phyloP scores from a whole-genome alignment of 805 yeast genomes.

The Schizosaccharomyces cryophilus region DNA sequence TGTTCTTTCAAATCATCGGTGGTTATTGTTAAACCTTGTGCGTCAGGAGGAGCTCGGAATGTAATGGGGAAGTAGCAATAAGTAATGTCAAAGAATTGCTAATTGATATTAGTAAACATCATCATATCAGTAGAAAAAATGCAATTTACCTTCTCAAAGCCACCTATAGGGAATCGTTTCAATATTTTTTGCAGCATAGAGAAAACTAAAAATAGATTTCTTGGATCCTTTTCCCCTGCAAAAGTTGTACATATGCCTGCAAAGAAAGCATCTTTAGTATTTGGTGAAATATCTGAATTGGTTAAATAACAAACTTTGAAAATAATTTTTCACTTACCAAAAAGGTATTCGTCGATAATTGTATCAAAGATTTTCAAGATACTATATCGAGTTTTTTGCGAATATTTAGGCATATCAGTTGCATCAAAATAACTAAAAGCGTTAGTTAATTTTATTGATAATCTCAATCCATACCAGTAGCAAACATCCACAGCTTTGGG shows the following conservation, averaged over 20 bases:
- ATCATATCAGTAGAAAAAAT: slow-evolving; percentile 1
- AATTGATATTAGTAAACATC: slow-evolving; percentile 14
- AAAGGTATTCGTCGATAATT: slow-evolving; percentile 2
- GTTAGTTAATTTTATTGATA: slow-evolving; percentile 9
- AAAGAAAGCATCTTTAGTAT: slow-evolving; percentile 22
- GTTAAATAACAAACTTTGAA: neutral
- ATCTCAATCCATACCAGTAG: slow-evolving; percentile 1
- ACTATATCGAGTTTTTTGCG: slow-evolving; percentile 23
- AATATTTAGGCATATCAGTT: slow-evolving; percentile 9
- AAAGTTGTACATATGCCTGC: slow-evolving; percentile 42
- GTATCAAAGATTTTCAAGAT: slow-evolving; percentile 27
- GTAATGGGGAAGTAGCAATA: slow-evolving; percentile 95
- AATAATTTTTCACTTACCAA: neutral
- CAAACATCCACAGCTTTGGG: slow-evolving; percentile 14
- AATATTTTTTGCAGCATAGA: slow-evolving; percentile 27
- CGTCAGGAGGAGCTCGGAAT: slow-evolving; percentile 61
- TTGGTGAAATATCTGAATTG: slow-evolving; percentile 4
- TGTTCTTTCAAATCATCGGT: slow-evolving; percentile 38
- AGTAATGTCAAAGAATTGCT: slow-evolving; percentile 56
- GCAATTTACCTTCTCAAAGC: neutral
- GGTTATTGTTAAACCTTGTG: slow-evolving; percentile 56
- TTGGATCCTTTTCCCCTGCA: slow-evolving; percentile 82
- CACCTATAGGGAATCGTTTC: slow-evolving; percentile 11
- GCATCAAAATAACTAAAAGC: neutral
- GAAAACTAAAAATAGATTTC: slow-evolving; percentile 54